Evolutionary conservation across 2,329 filamentous ascomycete species (phyloP).

Genomic region (Cladophialophora yegresii): DNA sequence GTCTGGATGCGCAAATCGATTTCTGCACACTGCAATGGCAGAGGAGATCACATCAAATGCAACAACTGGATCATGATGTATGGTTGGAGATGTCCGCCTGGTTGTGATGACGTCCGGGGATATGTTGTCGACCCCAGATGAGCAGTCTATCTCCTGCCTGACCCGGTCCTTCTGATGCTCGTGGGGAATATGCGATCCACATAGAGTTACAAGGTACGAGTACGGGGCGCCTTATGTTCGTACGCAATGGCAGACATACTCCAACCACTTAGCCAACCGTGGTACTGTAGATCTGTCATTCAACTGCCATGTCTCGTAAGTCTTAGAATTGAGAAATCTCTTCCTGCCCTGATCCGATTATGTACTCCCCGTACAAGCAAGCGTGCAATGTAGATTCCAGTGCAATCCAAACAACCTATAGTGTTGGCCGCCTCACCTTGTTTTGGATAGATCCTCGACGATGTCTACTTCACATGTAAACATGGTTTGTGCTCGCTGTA

Average conservation of each 20-base stretch:
- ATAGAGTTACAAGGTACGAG: neutral
- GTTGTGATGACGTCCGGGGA: slow-evolving; percentile 8
- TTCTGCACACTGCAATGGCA: neutral
- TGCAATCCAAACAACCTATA: neutral
- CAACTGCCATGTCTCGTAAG: neutral
- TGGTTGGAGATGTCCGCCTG: slow-evolving; percentile 14
- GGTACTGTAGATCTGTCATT: neutral
- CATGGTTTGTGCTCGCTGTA: too few species aligned
- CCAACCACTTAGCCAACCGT: neutral
- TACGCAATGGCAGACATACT: neutral
- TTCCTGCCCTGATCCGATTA: neutral
- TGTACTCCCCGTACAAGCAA: neutral
- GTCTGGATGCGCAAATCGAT: neutral
- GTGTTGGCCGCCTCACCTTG: neutral
- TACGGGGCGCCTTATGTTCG: too few species aligned
- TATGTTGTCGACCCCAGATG: neutral
- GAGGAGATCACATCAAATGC: neutral
- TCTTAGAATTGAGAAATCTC: neutral
- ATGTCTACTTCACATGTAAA: too few species aligned
- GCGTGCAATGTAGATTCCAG: neutral
- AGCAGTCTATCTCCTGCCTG: neutral
- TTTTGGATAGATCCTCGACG: neutral
- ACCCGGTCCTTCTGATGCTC: neutral
- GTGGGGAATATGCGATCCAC: neutral
- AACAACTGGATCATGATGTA: neutral